Conservation (phyloP, 1,139 yeast species). For the Hemisphaericaspora lyxosophila region DNA sequence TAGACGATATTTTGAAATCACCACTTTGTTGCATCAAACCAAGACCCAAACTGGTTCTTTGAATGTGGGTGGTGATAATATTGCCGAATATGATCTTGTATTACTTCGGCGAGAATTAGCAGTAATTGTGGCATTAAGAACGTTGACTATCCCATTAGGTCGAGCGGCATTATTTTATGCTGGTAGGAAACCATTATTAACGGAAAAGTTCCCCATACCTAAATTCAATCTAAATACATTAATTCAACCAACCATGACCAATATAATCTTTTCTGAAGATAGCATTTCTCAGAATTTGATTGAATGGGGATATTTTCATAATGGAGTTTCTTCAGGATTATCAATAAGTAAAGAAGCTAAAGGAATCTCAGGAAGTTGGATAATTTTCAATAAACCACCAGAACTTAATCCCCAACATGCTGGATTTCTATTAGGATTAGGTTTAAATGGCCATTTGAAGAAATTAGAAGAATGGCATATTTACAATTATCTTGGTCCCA, state of each 20-base stretch:
- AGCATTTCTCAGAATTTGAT: slow-evolving; percentile 49
- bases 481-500: slow-evolving; percentile 89
- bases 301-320: slow-evolving; percentile 90
- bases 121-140: slow-evolving; percentile 63
- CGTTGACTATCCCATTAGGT: slow-evolving; percentile 76
- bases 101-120: slow-evolving; percentile 64
- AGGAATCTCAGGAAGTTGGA: slow-evolving; percentile 90
- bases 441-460: slow-evolving; percentile 85
- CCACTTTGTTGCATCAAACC: slow-evolving; percentile 69
- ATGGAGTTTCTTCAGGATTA: slow-evolving; percentile 87
- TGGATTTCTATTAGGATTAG: slow-evolving; percentile 90
- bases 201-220: slow-evolving; percentile 83
- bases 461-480: slow-evolving; percentile 95
- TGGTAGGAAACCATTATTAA: slow-evolving; percentile 72
- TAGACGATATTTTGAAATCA: slow-evolving; percentile 75
- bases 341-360: slow-evolving; percentile 67
- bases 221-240: slow-evolving; percentile 67
- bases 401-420: slow-evolving; percentile 81
- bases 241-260: slow-evolving; percentile 66
- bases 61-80: slow-evolving; percentile 33
- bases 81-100: slow-evolving; percentile 59
- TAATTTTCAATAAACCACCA: slow-evolving; percentile 79
- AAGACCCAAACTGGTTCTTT: slow-evolving; percentile 55
- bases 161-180: slow-evolving; percentile 72
- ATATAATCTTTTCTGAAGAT: slow-evolving; percentile 59